These are phyloP conservation scores for Biancaea sappan DNA, from an alignment of 306 rosid genomes.

Conservation along the genomic window DNA sequence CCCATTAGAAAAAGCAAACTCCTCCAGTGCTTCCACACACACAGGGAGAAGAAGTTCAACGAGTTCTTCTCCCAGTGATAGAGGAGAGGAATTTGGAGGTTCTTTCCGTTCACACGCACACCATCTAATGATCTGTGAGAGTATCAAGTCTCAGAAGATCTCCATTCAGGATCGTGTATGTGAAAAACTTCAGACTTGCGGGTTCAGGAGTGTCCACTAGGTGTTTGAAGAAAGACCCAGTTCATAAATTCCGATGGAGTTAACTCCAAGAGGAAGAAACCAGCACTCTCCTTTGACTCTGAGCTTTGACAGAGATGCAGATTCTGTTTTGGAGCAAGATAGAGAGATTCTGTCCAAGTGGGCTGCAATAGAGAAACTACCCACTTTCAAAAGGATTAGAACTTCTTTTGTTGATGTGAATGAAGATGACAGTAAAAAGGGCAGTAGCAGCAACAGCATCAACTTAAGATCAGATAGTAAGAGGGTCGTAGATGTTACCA, in stretches of 20 bases:
- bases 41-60: constrained; percentile 32
- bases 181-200: constrained; percentile 7
- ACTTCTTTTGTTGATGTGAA: constrained; percentile 53
- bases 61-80: constrained; percentile 11
- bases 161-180: constrained; percentile 14
- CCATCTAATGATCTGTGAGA: constrained; percentile 16
- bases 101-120: constrained; percentile 32
- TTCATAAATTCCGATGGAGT: constrained; percentile 41
- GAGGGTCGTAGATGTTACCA: constrained; percentile 60
- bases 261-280: constrained; percentile 53
- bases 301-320: constrained; percentile 52
- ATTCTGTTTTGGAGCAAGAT: constrained; percentile 56
- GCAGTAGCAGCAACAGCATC: constrained; percentile 17
- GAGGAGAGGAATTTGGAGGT: background rate
- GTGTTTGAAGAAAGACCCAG: constrained; percentile 23
- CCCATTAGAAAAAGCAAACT: constrained; percentile 15
- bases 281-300: constrained; percentile 42
- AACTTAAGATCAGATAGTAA: constrained; percentile 35
- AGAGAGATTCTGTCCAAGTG: constrained; percentile 52
- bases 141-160: constrained; percentile 16
- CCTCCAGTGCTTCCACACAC: background rate
- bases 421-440: constrained; percentile 23
- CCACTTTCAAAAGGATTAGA: constrained; percentile 55
- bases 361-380: constrained; percentile 59
- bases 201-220: constrained; percentile 21